Evolutionary conservation across 73 alveolate species (phyloP), one percentile per base, ranked within the genome.

Genomic region (Breviolum minutum): DNA sequence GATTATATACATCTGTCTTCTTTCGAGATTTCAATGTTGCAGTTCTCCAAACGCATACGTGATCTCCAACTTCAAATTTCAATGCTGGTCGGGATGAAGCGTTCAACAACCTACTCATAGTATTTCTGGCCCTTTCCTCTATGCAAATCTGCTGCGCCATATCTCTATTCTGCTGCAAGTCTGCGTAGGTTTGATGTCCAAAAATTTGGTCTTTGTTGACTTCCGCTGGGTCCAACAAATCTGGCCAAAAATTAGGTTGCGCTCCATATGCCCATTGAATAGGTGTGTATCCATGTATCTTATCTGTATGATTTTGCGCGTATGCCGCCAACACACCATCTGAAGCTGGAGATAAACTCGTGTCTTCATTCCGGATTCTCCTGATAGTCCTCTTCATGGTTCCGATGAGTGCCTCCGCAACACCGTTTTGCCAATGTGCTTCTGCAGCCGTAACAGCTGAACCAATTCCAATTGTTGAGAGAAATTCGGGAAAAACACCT

Each of bases 11-110:
- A 61, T 40, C 76, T 26, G 20, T 76, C 24, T 76, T n/a, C 48
- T 90, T 90, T n/a, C 96, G 60, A 6, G 96, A 86, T 87, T 90
- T 90, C 77, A 90, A 20, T 0, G 96, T 71, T 26, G 63, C 61
- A 0, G 61, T 48, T 29, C 96, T 4, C 96, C 96, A 89, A 32
- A 66, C 9, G 63, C 86, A 89, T 2, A 89, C 96, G n/a, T 63
- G 79, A 62, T 89, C 96, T 1, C 96, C 96, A 19, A 40, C 26
- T 8, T 12, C 54, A 69, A 22, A 68, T 10, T 64, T 8, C n/a
- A 32, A 6, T 3, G 32, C 6, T 13, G 30, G 61, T 29, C 84
- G 48, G 12, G 95, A 48, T 17, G 95, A 13, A 32, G 95, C 22
- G 27, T 88, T 88, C n/a, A 19, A 27, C 73, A 88, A 85, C 7